These are phyloP conservation scores for Ceratobasidium sp. DNA, from an alignment of 1,284 basidiomycete genomes.

Conservation along the genomic window DNA sequence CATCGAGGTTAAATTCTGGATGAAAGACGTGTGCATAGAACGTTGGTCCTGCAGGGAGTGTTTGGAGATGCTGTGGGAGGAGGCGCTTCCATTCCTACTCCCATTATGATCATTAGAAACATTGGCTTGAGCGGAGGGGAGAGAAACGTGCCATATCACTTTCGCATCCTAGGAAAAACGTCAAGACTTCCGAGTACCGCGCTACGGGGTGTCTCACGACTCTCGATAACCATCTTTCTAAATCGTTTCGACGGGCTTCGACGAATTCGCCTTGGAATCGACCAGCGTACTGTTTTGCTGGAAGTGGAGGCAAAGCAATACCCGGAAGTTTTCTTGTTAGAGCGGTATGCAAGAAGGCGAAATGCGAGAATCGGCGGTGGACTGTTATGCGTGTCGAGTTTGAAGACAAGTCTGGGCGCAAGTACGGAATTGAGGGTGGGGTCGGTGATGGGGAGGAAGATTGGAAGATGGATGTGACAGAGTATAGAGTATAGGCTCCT, in stretches of 20 bases:
- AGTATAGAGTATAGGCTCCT: conserved; percentile 78
- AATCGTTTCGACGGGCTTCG: conserved; percentile 77
- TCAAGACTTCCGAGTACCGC: conserved; percentile 79
- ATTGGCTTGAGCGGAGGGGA: background rate
- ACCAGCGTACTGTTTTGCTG: conserved; percentile 82
- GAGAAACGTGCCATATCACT: conserved; percentile 71
- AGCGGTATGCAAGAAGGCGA: conserved; percentile 76
- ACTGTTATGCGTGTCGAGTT: conserved; percentile 68
- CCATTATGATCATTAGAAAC: background rate
- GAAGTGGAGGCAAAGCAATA: conserved; percentile 78
- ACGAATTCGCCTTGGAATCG: conserved; percentile 82
- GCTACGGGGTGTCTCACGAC: conserved; percentile 80
- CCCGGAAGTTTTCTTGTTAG: conserved; percentile 72
- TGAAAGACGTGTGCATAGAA: conserved; percentile 85
- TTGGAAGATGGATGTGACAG: conserved; percentile 75
- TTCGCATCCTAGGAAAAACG: conserved; percentile 79
- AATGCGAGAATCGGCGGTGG: conserved; percentile 82
- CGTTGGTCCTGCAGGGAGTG: conserved; percentile 65
- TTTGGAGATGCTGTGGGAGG: conserved; percentile 62
- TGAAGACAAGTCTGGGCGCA: background rate
- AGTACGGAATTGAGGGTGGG: conserved; percentile 22
- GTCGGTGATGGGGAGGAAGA: background rate
- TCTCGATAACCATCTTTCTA: conserved; percentile 76
- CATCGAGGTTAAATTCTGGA: conserved; percentile 82
- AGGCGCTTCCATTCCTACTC: conserved; percentile 73